Conservation (phyloP, 768 basidiomycete species). For the Termitomyces sp. region DNA sequence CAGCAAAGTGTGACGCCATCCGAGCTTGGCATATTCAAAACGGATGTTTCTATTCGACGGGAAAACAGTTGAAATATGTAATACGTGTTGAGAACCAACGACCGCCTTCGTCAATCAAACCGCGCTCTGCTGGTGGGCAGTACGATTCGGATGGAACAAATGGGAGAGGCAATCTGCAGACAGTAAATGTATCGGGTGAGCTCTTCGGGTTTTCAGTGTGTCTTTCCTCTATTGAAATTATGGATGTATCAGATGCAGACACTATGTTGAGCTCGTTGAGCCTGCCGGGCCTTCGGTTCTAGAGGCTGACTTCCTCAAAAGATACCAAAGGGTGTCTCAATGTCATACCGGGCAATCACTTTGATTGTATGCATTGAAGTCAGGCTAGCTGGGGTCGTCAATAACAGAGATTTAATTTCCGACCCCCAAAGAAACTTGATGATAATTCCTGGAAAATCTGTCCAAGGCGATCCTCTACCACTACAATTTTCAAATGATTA, state of each 20-base stretch:
- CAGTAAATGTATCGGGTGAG: constrained; percentile 20
- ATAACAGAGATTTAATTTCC: background rate
- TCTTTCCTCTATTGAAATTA: background rate
- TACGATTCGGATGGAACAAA: constrained; percentile 50
- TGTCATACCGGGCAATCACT: constrained; percentile 52
- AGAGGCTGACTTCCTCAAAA: constrained; percentile 10
- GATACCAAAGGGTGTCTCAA: constrained; percentile 46
- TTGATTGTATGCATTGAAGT: constrained; percentile 32
- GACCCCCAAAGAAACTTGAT: too few relatives aligned
- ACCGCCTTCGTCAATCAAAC: too few relatives aligned
- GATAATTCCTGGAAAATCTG: too few relatives aligned
- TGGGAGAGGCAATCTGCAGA: constrained; percentile 43
- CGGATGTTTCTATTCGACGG: too few relatives aligned
- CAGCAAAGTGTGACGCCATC: too few relatives aligned
- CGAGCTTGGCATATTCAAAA: too few relatives aligned
- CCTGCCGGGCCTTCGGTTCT: constrained; percentile 30
- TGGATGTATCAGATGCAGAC: constrained; percentile 35
- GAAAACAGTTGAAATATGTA: too few relatives aligned
- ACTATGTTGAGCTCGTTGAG: constrained; percentile 56
- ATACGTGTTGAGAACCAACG: too few relatives aligned
- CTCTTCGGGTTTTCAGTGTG: background rate
- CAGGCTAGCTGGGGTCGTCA: background rate
- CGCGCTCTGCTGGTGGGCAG: constrained; percentile 51
- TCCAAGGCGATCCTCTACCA: too few relatives aligned
- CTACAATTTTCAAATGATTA: too few relatives aligned